A percentile compares a stretch with the other conserved stretches of the same genome.
Evolutionary conservation across 169 alveolate genomes (phyloP).

Genomic region (Plasmodium vivax): DNA sequence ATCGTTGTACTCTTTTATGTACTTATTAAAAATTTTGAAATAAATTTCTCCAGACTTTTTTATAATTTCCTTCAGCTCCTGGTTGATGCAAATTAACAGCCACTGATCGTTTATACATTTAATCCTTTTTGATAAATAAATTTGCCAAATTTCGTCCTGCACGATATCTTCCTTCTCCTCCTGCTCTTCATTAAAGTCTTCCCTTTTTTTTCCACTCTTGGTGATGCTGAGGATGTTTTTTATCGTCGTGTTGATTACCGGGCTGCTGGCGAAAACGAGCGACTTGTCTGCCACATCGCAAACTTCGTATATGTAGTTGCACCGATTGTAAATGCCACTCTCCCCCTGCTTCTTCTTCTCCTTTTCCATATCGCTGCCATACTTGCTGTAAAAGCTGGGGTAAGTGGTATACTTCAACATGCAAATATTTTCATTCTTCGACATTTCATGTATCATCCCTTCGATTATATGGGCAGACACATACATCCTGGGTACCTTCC

Average conservation of each 20-base stretch:
- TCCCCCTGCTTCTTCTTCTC: neutral
- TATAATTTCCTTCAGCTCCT: conserved; percentile 52
- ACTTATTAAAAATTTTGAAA: conserved; percentile 60
- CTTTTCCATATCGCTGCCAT: conserved; percentile 37
- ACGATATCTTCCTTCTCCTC: conserved; percentile 35
- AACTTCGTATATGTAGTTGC: conserved; percentile 70
- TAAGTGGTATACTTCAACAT: conserved; percentile 59
- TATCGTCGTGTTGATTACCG: conserved; percentile 61
- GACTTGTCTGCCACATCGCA: conserved; percentile 75
- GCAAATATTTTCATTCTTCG: conserved; percentile 66
- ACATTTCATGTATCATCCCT: conserved; percentile 59
- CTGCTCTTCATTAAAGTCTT: conserved; percentile 66
- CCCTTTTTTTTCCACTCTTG: conserved; percentile 72
- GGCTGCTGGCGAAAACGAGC: conserved; percentile 61
- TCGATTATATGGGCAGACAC: conserved; percentile 75
- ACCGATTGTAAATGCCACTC: conserved; percentile 35
- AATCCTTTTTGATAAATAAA: conserved; percentile 57
- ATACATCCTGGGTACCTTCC: conserved; percentile 42
- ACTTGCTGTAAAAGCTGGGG: conserved; percentile 44
- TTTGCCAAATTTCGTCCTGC: conserved; percentile 75
- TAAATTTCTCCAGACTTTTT: conserved; percentile 50
- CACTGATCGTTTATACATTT: conserved; percentile 65
- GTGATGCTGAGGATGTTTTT: conserved; percentile 71
- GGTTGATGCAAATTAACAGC: conserved; percentile 56
- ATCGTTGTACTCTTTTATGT: conserved; percentile 65